Evolutionary conservation across 345 rosid species (phyloP).

Genomic region (Citrus glauca): DNA sequence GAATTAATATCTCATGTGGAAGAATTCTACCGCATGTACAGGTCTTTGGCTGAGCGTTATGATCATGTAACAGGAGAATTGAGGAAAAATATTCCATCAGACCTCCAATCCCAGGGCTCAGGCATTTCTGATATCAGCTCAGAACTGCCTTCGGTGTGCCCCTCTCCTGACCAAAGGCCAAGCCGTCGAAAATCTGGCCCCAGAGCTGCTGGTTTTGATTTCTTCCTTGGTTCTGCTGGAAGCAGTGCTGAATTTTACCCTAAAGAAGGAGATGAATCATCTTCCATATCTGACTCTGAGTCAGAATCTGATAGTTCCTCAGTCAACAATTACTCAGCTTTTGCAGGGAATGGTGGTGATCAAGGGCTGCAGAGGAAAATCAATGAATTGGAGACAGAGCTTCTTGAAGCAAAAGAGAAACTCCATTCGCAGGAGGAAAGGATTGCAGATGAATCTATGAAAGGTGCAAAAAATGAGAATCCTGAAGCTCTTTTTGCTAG

Average conservation of each 20-base stretch:
- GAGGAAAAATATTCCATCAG: conserved; percentile 44
- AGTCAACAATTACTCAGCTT: conserved; percentile 50
- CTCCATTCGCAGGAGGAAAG: conserved; percentile 46
- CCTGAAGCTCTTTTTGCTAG: conserved; percentile 36
- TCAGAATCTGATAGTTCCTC: conserved; percentile 72
- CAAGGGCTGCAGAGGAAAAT: conserved; percentile 43
- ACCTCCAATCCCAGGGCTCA: conserved; percentile 58
- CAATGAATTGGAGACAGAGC: conserved; percentile 57
- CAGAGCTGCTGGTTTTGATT: conserved; percentile 64
- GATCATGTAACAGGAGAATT: conserved; percentile 75
- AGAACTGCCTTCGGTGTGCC: conserved; percentile 31
- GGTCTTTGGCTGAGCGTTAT: conserved; percentile 83
- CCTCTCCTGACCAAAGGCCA: conserved; percentile 50
- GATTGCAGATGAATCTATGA: conserved; percentile 29
- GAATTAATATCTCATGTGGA: conserved; percentile 67
- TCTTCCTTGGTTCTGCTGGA: conserved; percentile 62
- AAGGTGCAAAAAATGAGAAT: conserved; percentile 27
- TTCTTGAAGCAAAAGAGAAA: conserved; percentile 54
- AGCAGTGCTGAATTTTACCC: conserved; percentile 43
- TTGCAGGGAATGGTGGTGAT: conserved; percentile 39
- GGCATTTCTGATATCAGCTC: conserved; percentile 43
- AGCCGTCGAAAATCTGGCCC: conserved; percentile 39
- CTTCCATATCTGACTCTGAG: conserved; percentile 66
- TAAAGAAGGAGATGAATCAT: conserved; percentile 69
- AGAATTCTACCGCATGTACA: conserved; percentile 80